Percentiles rank a stretch among this genome's conserved stretches.
phyloP scores from a whole-genome alignment of 1,284 basidiomycete species.

The Trametes pubescens region DNA sequence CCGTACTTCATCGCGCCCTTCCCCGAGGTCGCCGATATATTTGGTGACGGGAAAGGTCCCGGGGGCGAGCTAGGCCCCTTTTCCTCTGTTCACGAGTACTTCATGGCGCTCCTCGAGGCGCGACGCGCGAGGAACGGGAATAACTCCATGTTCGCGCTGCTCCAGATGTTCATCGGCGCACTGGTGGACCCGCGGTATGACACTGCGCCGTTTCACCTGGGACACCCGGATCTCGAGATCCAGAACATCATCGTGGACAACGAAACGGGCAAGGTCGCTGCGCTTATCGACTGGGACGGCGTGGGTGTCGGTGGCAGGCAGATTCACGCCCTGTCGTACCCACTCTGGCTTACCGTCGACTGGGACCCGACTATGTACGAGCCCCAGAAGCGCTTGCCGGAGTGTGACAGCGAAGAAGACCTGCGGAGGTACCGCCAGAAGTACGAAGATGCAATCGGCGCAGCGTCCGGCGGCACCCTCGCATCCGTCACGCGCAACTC shows the following conservation, averaged over 20 bases:
- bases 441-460: background rate
- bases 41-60: background rate
- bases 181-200: constrained; percentile 7
- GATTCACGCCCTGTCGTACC: constrained; percentile 17
- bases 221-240: constrained; percentile 22
- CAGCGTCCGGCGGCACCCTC: background rate
- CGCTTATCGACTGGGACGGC: constrained; percentile 24
- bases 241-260: constrained; percentile 23
- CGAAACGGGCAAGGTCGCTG: constrained; percentile 9
- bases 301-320: constrained; percentile 3
- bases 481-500: constrained; percentile 5
- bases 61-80: constrained; percentile 1
- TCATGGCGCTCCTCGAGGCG: background rate
- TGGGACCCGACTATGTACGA: constrained; percentile 6
- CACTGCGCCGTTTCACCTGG: constrained; percentile 11
- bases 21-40: background rate
- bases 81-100: background rate
- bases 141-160: background rate
- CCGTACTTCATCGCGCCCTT: constrained; percentile 1
- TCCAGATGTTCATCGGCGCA: constrained; percentile 11
- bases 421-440: background rate
- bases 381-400: background rate
- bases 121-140: too few species aligned
- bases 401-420: constrained; percentile 4
- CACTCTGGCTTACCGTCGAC: constrained; percentile 12